A percentile compares a stretch with the other conserved stretches of the same genome.
These are phyloP conservation scores for Arabidopsis suecica DNA, from an alignment of 345 rosid species.

Conservation along the genomic window DNA sequence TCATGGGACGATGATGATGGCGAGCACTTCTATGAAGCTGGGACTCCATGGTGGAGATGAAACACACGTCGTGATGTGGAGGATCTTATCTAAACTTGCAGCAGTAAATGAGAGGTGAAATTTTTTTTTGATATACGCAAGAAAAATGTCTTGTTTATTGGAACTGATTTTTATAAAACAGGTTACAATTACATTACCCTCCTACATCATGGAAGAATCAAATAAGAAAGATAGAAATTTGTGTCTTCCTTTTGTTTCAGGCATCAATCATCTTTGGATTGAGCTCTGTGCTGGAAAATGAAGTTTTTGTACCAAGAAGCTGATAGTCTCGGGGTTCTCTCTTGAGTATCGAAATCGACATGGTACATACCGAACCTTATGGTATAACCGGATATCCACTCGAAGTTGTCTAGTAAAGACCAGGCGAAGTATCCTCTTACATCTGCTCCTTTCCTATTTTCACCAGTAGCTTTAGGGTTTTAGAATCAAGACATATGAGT, in stretches of 20 bases:
- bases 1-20: constrained; percentile 88
- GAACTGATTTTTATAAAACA: not conserved
- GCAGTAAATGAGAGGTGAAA: constrained; percentile 8
- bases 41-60: constrained; percentile 88
- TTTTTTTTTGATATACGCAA: not conserved
- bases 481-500: not conserved
- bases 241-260: constrained; percentile 25
- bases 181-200: not conserved
- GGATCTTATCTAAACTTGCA: constrained; percentile 3
- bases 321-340: constrained; percentile 64
- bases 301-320: constrained; percentile 67
- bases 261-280: constrained; percentile 29
- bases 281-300: constrained; percentile 47
- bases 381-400: constrained; percentile 67
- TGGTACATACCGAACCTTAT: constrained; percentile 63
- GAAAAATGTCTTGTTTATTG: not conserved
- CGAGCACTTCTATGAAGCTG: constrained; percentile 67
- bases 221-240: not conserved
- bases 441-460: constrained; percentile 70
- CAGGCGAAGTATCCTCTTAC: constrained; percentile 72
- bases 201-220: not conserved
- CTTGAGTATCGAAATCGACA: constrained; percentile 56
- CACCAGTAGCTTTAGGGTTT: constrained; percentile 7
- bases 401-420: constrained; percentile 83
- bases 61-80: not conserved